phyloP scores from a whole-genome alignment of 139 green algal species.

The Closterium sp. region DNA sequence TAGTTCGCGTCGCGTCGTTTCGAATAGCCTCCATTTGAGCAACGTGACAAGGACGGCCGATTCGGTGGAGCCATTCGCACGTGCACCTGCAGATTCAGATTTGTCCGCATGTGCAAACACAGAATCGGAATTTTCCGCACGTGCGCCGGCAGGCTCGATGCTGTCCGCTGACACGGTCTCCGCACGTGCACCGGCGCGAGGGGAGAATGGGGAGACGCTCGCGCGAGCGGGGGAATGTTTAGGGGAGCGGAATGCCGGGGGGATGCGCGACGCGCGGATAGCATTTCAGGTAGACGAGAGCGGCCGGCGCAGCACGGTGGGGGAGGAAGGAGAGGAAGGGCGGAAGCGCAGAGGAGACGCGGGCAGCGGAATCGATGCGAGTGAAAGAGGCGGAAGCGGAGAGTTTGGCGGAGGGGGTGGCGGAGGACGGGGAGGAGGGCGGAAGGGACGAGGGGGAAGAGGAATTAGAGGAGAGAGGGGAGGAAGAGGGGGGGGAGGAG shows the following conservation, averaged over 20 bases:
- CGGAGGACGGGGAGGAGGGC: not conserved
- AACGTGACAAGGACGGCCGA: not conserved
- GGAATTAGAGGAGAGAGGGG: not conserved
- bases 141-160: not conserved
- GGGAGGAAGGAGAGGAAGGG: no score
- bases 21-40: not conserved
- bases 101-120: not conserved
- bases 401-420: not conserved
- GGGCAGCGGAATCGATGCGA: not conserved
- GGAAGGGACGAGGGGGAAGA: not conserved
- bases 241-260: not conserved
- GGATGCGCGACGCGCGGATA: not conserved
- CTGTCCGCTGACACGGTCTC: not conserved
- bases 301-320: not conserved
- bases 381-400: not conserved
- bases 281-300: not conserved
- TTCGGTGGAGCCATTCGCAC: not conserved
- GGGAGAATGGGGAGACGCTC: not conserved
- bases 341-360: no score
- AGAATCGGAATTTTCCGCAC: not conserved
- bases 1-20: not conserved
- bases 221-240: not conserved
- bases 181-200: not conserved
- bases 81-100: not conserved
- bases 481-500: not conserved